Evolutionary conservation across 768 basidiomycete genomes (phyloP).

Genomic region (Mycena filopes): DNA sequence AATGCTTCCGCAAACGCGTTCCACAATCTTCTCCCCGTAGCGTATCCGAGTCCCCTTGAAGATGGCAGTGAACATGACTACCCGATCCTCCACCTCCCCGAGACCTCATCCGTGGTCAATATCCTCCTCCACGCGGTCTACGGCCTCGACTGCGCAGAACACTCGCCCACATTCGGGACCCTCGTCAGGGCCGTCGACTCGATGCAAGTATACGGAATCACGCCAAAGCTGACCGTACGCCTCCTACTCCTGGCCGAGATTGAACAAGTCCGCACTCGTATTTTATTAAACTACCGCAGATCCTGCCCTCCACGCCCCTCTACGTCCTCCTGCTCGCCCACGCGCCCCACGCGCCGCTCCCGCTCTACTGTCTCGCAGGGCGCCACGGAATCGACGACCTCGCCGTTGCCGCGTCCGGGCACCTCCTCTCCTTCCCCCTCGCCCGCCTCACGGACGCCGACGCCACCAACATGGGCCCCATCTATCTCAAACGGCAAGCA

Average conservation of each 20-base stretch:
- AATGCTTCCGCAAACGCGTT: conserved; percentile 72
- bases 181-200: conserved; percentile 65
- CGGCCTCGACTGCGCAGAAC: conserved; percentile 78
- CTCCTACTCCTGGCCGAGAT: background rate
- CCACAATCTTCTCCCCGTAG: conserved; percentile 60
- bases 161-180: conserved; percentile 72
- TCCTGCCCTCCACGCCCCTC: conserved; percentile 63
- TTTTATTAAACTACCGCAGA: conserved; percentile 33
- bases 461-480: conserved; percentile 74
- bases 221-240: conserved; percentile 46
- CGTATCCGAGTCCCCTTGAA: conserved; percentile 40
- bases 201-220: conserved; percentile 69
- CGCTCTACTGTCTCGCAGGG: conserved; percentile 78
- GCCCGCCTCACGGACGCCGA: conserved; percentile 75
- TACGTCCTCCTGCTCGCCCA: conserved; percentile 69
- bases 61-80: conserved; percentile 45
- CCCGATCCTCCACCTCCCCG: conserved; percentile 65
- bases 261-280: too few species aligned
- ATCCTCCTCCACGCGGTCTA: conserved; percentile 79
- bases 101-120: conserved; percentile 72
- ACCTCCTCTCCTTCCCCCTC: conserved; percentile 74
- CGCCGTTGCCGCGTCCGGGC: conserved; percentile 61
- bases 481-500: conserved; percentile 71
- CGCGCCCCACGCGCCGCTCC: conserved; percentile 74
- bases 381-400: conserved; percentile 74